phyloP scores from a whole-genome alignment of 2,329 filamentous ascomycete genomes.

The Mariannaea elegans region DNA sequence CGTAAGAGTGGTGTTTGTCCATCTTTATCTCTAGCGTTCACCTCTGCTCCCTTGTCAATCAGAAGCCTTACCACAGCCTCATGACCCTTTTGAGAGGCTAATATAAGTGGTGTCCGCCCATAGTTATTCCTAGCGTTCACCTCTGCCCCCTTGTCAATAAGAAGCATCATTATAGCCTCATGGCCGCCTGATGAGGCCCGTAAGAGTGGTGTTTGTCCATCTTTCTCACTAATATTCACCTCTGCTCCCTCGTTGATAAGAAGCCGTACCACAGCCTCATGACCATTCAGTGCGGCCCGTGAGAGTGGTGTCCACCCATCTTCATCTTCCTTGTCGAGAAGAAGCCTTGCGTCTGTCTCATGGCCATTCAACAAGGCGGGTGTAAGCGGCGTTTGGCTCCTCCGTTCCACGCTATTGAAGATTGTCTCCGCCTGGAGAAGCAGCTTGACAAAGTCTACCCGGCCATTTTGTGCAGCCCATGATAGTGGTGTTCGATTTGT shows the following conservation, averaged over 20 bases:
- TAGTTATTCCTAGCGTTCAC: not conserved
- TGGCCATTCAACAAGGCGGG: not conserved
- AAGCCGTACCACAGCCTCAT: not conserved
- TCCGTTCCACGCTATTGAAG: not conserved
- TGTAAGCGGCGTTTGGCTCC: too few relatives aligned
- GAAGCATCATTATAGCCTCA: not conserved
- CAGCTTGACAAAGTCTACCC: not conserved
- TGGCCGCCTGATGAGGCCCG: not conserved
- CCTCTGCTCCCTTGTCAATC: not conserved
- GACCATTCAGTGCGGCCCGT: not conserved
- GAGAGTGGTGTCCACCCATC: not conserved
- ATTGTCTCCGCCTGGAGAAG: not conserved
- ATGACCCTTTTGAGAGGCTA: not conserved
- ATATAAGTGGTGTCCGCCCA: not conserved
- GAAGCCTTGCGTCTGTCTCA: not conserved
- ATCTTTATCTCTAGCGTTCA: not conserved
- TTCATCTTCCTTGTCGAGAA: not conserved
- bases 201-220: not conserved
- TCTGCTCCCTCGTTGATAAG: not conserved
- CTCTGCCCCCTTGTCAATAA: not conserved
- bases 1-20: not conserved
- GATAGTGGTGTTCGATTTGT: conserved; percentile 28
- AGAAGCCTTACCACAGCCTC: not conserved
- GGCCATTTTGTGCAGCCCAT: conserved; percentile 33
- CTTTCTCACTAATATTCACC: not conserved